Evolutionary conservation across 768 basidiomycete genomes (phyloP).

Genomic region (Leccinellum rugosiceps): DNA sequence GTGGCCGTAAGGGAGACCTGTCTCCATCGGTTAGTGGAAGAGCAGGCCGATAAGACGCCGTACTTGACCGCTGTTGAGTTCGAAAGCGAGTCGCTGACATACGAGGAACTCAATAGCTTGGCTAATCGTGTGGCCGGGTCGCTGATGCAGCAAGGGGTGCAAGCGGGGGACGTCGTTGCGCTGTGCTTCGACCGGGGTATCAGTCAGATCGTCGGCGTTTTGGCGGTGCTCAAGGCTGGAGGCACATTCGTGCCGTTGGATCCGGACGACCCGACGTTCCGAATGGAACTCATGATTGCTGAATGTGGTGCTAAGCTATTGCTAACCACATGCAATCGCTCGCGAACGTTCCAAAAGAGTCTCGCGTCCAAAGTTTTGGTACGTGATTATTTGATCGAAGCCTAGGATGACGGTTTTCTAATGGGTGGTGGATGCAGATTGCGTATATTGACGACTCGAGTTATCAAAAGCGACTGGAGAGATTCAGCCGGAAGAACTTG

Average conservation of each 20-base stretch:
- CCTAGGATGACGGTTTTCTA: background rate
- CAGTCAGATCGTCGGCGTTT: slow-evolving; percentile 25
- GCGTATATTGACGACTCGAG: slow-evolving; percentile 29
- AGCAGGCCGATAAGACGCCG: slow-evolving; percentile 20
- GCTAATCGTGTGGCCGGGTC: slow-evolving; percentile 33
- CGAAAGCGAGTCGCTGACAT: slow-evolving; percentile 29
- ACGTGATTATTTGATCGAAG: background rate
- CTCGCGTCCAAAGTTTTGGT: slow-evolving; percentile 24
- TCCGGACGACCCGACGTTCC: slow-evolving; percentile 28
- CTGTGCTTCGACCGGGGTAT: slow-evolving; percentile 31
- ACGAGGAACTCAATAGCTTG: slow-evolving; percentile 28
- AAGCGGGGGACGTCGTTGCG: slow-evolving; percentile 24
- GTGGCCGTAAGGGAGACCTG: slow-evolving; percentile 13
- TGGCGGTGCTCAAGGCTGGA: slow-evolving; percentile 34
- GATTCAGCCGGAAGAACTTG: slow-evolving; percentile 16
- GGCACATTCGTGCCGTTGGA: slow-evolving; percentile 23
- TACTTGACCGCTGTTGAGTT: slow-evolving; percentile 24
- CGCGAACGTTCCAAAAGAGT: slow-evolving; percentile 22
- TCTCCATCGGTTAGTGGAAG: slow-evolving; percentile 20
- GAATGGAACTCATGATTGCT: slow-evolving; percentile 27
- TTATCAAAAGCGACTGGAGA: slow-evolving; percentile 23
- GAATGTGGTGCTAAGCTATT: slow-evolving; percentile 28
- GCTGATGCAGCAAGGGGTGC: slow-evolving; percentile 24
- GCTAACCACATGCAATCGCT: slow-evolving; percentile 25
- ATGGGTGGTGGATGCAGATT: slow-evolving; percentile 12